Evolutionary conservation across 495 filamentous ascomycete genomes (phyloP).

Genomic region (Cryomyces antarcticus): DNA sequence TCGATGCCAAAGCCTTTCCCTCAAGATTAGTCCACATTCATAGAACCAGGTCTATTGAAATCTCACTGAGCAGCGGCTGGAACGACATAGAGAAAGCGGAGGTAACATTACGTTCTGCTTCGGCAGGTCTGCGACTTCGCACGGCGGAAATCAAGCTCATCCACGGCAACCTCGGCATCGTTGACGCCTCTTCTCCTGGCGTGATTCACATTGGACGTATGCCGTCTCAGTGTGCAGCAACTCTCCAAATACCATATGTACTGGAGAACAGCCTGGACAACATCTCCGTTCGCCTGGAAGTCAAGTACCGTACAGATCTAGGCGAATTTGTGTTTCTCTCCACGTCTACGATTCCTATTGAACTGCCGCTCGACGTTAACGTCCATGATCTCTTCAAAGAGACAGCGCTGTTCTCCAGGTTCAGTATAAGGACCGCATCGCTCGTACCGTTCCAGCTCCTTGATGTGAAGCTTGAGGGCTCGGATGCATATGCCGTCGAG

Average conservation of each 20-base stretch:
- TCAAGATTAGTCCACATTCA: slow-evolving; percentile 52
- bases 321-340: slow-evolving; percentile 53
- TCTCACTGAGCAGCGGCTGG: slow-evolving; percentile 54
- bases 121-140: slow-evolving; percentile 70
- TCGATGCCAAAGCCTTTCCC: slow-evolving; percentile 28
- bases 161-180: slow-evolving; percentile 29
- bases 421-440: slow-evolving; percentile 65
- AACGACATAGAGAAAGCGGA: slow-evolving; percentile 51
- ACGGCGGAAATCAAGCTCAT: slow-evolving; percentile 46
- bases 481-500: slow-evolving; percentile 46
- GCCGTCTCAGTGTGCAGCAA: slow-evolving; percentile 24
- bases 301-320: slow-evolving; percentile 52
- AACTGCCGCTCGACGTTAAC: slow-evolving; percentile 76
- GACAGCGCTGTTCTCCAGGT: slow-evolving; percentile 61
- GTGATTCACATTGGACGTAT: slow-evolving; percentile 43
- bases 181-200: slow-evolving; percentile 41
- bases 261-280: slow-evolving; percentile 57
- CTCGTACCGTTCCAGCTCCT: slow-evolving; percentile 54
- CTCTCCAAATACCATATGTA: slow-evolving; percentile 60
- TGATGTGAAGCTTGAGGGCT: slow-evolving; percentile 46
- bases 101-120: slow-evolving; percentile 54
- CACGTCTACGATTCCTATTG: slow-evolving; percentile 40
- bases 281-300: slow-evolving; percentile 55
- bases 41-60: slow-evolving; percentile 49
- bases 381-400: slow-evolving; percentile 92